Evolutionary conservation across 2,329 filamentous ascomycete species (phyloP), one percentile per base, ranked within the genome.

Genomic region (Hymenotorrendiella dingleyae): DNA sequence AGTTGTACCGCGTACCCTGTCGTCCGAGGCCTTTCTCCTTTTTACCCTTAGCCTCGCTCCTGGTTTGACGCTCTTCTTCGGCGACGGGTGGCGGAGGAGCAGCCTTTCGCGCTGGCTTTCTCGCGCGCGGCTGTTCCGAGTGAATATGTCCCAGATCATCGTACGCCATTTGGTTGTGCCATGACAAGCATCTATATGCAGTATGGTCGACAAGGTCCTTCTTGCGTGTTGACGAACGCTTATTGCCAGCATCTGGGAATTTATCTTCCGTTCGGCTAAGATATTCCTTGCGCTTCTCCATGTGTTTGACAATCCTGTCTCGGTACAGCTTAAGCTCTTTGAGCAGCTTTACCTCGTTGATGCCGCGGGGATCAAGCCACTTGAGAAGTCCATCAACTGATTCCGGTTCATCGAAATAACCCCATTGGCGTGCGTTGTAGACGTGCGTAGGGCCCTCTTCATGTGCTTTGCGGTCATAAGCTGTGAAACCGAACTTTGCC

Each of bases 401-500:
- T 36, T 84, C 79, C 0, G 86, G 80, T 9, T 93, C 84, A 27
- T 91, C 86, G 55, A 88, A 89, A 66, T 87, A 98, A 9, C 86
- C 93, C 90, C 93, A 98, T 63, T 97, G 84, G 10, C 70, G 68
- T 2, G 91, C 87, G 39, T 75, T 82, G 46, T 76, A 80, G 3
- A 97, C 78, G 54, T 82, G 84, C 0, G 88, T 94, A 0, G 74
- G 64, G 5, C 89, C 90, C 67, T 98, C 93, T 62, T 98, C 93
- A 45, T 74, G 70, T 55, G 79, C 77, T 67, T 94, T 94, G 46
- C 93, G 84, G 63, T 96, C 84, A 0, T 82, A 80, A 1, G 95
- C 81, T 2, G 86, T 94, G 69, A 90, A 84, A 52, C 83, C 76
- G 64, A 93, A 93, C 51, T 81, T 78, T 45, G 76, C 73, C 59